Percentiles rank a stretch among this genome's conserved stretches.
Evolutionary conservation across 2,329 filamentous ascomycete genomes (phyloP).

Genomic region (Chaetothyriales sp.): DNA sequence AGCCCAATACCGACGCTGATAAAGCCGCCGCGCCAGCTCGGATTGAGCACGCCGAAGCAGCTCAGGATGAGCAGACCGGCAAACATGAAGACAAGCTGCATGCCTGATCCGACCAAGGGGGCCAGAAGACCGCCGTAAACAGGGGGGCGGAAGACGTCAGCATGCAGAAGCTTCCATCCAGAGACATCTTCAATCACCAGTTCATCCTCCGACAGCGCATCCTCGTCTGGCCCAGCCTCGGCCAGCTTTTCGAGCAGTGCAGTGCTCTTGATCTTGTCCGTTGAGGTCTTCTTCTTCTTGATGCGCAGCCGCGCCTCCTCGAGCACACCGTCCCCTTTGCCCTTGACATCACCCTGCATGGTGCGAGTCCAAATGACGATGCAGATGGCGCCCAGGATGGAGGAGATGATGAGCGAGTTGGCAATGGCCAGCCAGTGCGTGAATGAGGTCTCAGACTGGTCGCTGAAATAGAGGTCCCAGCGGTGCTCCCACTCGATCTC

Average conservation of each 20-base stretch:
- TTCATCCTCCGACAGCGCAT: slow-evolving; percentile 45
- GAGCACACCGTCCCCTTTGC: slow-evolving; percentile 47
- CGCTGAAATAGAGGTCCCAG: slow-evolving; percentile 83
- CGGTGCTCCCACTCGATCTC: slow-evolving; percentile 67
- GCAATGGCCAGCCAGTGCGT: slow-evolving; percentile 82
- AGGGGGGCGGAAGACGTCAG: slow-evolving; percentile 71
- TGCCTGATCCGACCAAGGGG: slow-evolving; percentile 68
- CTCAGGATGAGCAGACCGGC: slow-evolving; percentile 56
- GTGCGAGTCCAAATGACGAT: slow-evolving; percentile 69
- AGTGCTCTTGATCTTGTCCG: slow-evolving; percentile 29
- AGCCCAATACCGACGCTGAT: slow-evolving; percentile 69
- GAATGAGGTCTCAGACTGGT: slow-evolving; percentile 64
- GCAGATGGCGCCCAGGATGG: slow-evolving; percentile 61
- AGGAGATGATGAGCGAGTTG: slow-evolving; percentile 73
- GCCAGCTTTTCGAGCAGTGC: slow-evolving; percentile 42
- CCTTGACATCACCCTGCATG: slow-evolving; percentile 62
- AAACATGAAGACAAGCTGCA: slow-evolving; percentile 73
- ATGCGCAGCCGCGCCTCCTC: slow-evolving; percentile 50
- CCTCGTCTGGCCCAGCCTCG: slow-evolving; percentile 38
- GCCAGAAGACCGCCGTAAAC: slow-evolving; percentile 56
- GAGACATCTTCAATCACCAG: slow-evolving; percentile 64
- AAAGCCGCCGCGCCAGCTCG: slow-evolving; percentile 79
- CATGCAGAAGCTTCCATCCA: slow-evolving; percentile 78
- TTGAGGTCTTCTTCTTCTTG: slow-evolving; percentile 34
- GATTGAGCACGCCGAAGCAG: slow-evolving; percentile 64